Evolutionary conservation across 2,329 filamentous ascomycete genomes (phyloP).

Genomic region (Aphanoascus verrucosus): DNA sequence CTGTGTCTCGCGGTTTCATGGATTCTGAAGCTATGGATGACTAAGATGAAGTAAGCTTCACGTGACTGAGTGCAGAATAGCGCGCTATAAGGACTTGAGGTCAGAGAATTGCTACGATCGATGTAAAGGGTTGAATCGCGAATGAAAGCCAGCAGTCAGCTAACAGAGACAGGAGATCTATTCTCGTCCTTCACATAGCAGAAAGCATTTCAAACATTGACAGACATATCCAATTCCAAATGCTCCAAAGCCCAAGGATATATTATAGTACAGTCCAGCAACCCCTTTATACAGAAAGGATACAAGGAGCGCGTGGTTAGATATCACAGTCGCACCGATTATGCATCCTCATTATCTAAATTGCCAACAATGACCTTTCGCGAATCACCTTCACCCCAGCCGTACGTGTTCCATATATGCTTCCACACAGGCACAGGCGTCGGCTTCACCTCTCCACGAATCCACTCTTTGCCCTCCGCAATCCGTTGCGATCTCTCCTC

Average conservation of each 20-base stretch:
- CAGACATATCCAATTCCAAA: background rate
- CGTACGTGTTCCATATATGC: constrained; percentile 32
- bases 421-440: constrained; percentile 29
- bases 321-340: background rate
- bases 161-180: too few species aligned
- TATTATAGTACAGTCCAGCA: background rate
- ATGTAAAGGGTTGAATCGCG: too few species aligned
- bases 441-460: constrained; percentile 51
- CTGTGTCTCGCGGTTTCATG: too few species aligned
- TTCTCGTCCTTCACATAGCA: background rate
- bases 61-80: too few species aligned
- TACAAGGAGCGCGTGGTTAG: background rate
- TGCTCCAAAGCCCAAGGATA: background rate
- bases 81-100: too few species aligned
- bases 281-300: background rate
- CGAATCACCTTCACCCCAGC: constrained; percentile 34
- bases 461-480: constrained; percentile 54
- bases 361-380: constrained; percentile 35
- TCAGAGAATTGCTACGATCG: too few species aligned
- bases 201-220: background rate
- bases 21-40: too few species aligned
- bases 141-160: too few species aligned
- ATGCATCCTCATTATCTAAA: constrained; percentile 9
- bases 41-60: too few species aligned
- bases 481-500: constrained; percentile 56